phyloP scores from a whole-genome alignment of 768 basidiomycete species.

The Rhodotorula kratochvilovae region DNA sequence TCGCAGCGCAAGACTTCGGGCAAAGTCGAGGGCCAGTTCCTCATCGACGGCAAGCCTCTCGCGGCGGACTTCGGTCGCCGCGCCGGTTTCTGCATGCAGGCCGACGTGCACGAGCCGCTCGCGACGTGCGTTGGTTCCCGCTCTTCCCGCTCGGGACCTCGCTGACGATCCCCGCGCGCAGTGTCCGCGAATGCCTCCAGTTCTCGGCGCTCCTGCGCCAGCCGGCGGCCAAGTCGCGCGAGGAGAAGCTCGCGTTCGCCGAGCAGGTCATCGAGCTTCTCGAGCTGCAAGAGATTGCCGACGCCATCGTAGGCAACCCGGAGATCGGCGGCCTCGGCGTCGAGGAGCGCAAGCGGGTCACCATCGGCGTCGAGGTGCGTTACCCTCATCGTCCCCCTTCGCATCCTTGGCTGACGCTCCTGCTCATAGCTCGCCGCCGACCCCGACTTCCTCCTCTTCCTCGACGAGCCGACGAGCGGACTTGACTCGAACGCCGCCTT shows the following conservation, averaged over 20 bases:
- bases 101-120: conserved; percentile 24
- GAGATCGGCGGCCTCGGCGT: conserved; percentile 48
- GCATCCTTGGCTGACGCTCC: neutral
- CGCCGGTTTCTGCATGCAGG: conserved; percentile 49
- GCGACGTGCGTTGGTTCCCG: neutral
- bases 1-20: conserved; percentile 47
- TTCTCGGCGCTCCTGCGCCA: conserved; percentile 51
- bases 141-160: neutral
- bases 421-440: conserved; percentile 62
- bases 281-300: conserved; percentile 50
- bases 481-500: conserved; percentile 39
- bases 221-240: conserved; percentile 44
- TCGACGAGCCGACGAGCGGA: conserved; percentile 76
- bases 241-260: conserved; percentile 49
- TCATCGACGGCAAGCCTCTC: conserved; percentile 49
- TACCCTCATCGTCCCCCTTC: neutral
- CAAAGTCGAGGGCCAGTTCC: conserved; percentile 50
- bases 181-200: conserved; percentile 24
- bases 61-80: conserved; percentile 49
- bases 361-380: conserved; percentile 66
- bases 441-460: conserved; percentile 75
- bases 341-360: conserved; percentile 55
- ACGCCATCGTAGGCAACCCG: conserved; percentile 52
- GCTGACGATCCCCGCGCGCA: neutral
- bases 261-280: conserved; percentile 50